Base-by-base conservation (phyloP, 2,329 filamentous ascomycete species). In the Plenodomus lindquistii region DNA sequence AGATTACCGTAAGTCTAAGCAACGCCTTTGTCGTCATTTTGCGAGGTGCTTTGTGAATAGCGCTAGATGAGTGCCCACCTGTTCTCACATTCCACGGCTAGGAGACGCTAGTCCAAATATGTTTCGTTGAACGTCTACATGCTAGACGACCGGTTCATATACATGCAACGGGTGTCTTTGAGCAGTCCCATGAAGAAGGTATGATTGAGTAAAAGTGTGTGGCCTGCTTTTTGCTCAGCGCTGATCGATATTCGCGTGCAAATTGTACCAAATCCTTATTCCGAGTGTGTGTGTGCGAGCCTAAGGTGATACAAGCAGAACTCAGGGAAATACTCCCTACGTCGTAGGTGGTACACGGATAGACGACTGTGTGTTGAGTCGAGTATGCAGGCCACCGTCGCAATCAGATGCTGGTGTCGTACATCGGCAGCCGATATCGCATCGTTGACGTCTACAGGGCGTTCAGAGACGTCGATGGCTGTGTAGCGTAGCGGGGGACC, bases 41-140 rank as follows among this genome's bases (percentile, higher is more conserved):
- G 31, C 15, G 36, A 44, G 42, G 19, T 40, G 27, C 31, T 19
- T n/a, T 17, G 19, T 18, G 22, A 15, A n/a, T 21, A 56, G 44
- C 44, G 46, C 55, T 48, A 56, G 54, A 42, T 38, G 38, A 40
- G 35, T 36, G 55, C 54, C 60, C 60, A 62, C 60, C 48, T 39
- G 56, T 63, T 58, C 56, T 52, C 27, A 31, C 27, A 31, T 31
- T 57, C 43, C 49, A 50, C 46, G 27, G 11, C 37, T 36, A 44
- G 24, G 39, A 41, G 43, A 39, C 51, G 50, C 52, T 61, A 62
- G 44, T 44, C 47, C 44, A 50, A 48, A 31, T 15, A 15, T 40
- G 42, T 40, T 42, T 38, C 20, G 36, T 41, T 37, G 40, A 42
- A 54, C 52, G n/a, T 45, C 42, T 17, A n/a, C n/a, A 18, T 8